Conservation (phyloP, 2,329 filamentous ascomycete genomes). For the Sporothrix pseudoabietina region DNA sequence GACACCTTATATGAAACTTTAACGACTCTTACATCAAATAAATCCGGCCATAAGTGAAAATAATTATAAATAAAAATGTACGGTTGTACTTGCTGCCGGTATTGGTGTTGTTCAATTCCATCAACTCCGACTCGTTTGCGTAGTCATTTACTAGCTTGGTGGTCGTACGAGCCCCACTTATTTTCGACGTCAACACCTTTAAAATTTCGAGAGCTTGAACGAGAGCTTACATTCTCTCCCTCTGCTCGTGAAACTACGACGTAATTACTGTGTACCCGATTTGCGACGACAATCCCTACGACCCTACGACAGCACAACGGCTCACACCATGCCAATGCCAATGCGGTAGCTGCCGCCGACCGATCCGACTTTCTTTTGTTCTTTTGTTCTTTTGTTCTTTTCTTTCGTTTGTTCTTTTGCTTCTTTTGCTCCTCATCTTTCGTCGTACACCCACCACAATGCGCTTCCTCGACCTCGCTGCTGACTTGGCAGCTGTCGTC, state of each 20-base stretch:
- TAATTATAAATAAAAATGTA: not conserved
- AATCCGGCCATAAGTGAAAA: not conserved
- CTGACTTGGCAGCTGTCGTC: constrained; percentile 71
- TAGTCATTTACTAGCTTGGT: not conserved
- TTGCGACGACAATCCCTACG: not conserved
- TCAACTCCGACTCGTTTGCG: not conserved
- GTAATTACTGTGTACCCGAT: not conserved
- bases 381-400: not conserved
- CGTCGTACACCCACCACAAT: constrained; percentile 42
- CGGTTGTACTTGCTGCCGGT: not conserved
- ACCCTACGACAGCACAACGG: not conserved
- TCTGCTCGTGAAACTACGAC: not conserved
- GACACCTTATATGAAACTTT: not conserved
- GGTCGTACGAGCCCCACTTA: constrained; percentile 22
- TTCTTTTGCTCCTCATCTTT: too few species aligned
- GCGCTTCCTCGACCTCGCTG: constrained; percentile 64
- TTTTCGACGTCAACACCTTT: constrained; percentile 7
- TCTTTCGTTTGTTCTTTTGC: not conserved
- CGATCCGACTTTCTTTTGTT: not conserved
- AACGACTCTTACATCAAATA: not conserved
- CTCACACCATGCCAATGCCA: constrained; percentile 3
- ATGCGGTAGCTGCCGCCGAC: constrained; percentile 18
- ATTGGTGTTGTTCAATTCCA: not conserved
- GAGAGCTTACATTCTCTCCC: not conserved
- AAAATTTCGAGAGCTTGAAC: constrained; percentile 20